Percentiles rank a stretch among this genome's conserved stretches.
phyloP scores from a whole-genome alignment of 352 stramenopile species.

The Globisporangium rhizosaccharum region DNA sequence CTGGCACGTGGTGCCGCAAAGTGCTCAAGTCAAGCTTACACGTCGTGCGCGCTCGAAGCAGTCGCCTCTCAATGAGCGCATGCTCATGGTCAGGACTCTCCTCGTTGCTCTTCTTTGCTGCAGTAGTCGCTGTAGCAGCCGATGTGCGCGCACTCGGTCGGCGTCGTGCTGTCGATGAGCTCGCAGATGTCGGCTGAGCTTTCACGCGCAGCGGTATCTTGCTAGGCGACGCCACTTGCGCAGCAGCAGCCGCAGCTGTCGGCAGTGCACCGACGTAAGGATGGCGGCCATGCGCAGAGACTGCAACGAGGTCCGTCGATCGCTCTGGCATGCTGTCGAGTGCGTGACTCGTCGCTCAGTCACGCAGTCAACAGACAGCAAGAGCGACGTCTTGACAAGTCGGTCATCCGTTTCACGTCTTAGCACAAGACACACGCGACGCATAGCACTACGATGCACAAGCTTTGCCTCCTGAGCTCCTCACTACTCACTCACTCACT shows the following conservation, averaged over 20 bases:
- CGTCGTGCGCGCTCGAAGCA: constrained; percentile 20
- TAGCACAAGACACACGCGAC: neutral
- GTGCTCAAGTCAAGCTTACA: constrained; percentile 40
- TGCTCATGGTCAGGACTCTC: constrained; percentile 1
- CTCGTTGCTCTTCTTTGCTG: neutral
- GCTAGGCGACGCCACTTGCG: neutral
- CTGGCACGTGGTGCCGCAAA: neutral
- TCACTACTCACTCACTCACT: neutral
- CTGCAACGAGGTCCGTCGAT: neutral
- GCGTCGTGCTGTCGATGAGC: too few species aligned
- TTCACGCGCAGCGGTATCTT: neutral
- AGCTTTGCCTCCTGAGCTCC: neutral
- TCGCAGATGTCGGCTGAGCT: neutral
- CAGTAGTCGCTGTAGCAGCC: neutral
- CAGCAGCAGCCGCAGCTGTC: neutral
- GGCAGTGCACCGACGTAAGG: neutral
- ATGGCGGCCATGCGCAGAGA: constrained; percentile 1
- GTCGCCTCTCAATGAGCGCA: constrained; percentile 21
- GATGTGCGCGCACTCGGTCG: neutral
- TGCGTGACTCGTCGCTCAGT: neutral
- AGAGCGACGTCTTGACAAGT: neutral
- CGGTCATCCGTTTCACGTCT: neutral
- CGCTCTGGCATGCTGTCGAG: neutral
- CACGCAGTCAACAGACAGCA: neutral
- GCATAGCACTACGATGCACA: neutral